Conservation (phyloP, 2,329 filamentous ascomycete species). For the Dendrostoma leiphaemia region DNA sequence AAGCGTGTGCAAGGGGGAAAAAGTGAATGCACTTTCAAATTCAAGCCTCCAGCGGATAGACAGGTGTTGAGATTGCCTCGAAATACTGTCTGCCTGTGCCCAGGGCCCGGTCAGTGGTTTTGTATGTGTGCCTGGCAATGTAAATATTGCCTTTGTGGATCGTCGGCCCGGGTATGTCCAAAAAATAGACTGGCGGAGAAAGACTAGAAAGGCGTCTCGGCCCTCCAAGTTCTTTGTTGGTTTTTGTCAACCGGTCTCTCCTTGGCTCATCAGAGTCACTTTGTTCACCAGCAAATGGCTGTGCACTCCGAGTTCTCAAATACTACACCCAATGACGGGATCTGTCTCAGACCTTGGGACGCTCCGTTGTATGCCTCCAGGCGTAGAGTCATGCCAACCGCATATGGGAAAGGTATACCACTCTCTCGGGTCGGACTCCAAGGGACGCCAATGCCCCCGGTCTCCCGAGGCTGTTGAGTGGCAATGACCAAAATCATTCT, state of each 20-base stretch:
- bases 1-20: background rate
- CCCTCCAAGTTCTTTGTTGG: constrained; percentile 7
- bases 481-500: background rate
- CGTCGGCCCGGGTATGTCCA: background rate
- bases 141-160: constrained; percentile 3
- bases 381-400: background rate
- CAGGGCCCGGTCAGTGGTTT: background rate
- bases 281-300: background rate
- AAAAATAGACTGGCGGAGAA: constrained; percentile 5
- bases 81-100: background rate
- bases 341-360: constrained; percentile 1
- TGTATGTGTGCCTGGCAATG: background rate
- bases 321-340: background rate
- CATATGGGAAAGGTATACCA: background rate
- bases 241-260: constrained; percentile 8
- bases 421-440: background rate
- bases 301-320: background rate
- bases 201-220: constrained; percentile 8
- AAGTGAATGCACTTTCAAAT: background rate
- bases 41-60: background rate
- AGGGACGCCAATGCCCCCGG: no score
- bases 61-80: background rate
- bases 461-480: no score
- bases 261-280: background rate
- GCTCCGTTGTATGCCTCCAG: background rate